A percentile compares a stretch with the other conserved stretches of the same genome.
Conservation (phyloP, 2,329 filamentous ascomycete species). For the Monilinia vaccinii-corymbosi region DNA sequence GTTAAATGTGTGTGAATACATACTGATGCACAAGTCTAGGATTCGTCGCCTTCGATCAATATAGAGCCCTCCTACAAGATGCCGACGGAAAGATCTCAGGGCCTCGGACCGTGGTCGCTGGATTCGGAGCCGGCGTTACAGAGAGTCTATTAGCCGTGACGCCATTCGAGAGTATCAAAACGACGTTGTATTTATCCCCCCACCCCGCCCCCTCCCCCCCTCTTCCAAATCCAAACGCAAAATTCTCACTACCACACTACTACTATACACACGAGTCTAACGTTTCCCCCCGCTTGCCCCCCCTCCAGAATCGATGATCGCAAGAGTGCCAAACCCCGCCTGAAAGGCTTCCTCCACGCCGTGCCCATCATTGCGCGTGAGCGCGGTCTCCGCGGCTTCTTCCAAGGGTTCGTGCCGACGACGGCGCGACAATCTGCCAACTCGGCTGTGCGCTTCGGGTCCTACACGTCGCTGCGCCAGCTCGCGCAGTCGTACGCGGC, state of each 20-base stretch:
- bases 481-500: conserved; percentile 85
- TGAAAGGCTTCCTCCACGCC: conserved; percentile 88
- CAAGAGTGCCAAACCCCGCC: conserved; percentile 73
- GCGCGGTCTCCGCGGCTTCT: conserved; percentile 83
- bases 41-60: conserved; percentile 94
- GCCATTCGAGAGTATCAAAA: conserved; percentile 97
- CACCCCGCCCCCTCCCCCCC: background rate
- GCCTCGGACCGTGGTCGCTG: conserved; percentile 82
- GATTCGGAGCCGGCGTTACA: conserved; percentile 89
- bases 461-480: conserved; percentile 85
- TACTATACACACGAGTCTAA: too few species aligned
- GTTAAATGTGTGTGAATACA: too few species aligned
- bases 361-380: conserved; percentile 80
- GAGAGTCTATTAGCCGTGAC: conserved; percentile 91
- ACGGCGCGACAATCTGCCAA: conserved; percentile 93
- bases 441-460: conserved; percentile 81
- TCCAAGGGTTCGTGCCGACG: conserved; percentile 93
- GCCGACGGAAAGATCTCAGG: conserved; percentile 81
- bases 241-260: too few species aligned
- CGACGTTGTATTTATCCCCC: conserved; percentile 57
- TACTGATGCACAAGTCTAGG: conserved; percentile 35
- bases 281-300: too few species aligned
- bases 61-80: conserved; percentile 76
- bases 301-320: conserved; percentile 81
- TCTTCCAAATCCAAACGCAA: too few species aligned